phyloP scores from a whole-genome alignment of 1,284 basidiomycete genomes.

The Trichosporon inkin region DNA sequence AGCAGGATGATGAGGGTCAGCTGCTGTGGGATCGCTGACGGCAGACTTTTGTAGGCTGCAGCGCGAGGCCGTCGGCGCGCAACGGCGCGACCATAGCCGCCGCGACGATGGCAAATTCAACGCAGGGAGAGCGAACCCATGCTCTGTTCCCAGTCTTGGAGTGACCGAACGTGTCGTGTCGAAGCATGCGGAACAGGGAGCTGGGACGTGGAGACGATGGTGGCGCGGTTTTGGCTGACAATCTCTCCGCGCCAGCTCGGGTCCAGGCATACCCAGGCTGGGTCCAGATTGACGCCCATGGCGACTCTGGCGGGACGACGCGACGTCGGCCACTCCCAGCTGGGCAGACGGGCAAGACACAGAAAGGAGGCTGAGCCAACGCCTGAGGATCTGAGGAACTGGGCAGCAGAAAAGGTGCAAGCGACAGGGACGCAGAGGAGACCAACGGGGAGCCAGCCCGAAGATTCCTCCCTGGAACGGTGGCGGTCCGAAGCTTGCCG shows the following conservation, averaged over 20 bases:
- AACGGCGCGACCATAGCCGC: not conserved
- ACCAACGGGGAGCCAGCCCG: not conserved
- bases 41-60: constrained; percentile 2
- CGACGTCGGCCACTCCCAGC: not conserved
- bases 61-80: not conserved
- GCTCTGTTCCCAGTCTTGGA: not conserved
- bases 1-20: not conserved
- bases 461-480: not conserved
- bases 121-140: not conserved
- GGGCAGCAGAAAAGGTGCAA: not conserved
- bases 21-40: not conserved
- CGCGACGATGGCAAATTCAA: not conserved
- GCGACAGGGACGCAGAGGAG: not conserved
- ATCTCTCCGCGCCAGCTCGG: not conserved
- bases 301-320: not conserved
- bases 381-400: constrained; percentile 2
- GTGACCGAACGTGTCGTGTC: not conserved
- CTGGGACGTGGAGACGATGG: not conserved
- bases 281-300: not conserved
- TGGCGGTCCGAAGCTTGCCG: constrained; percentile 3
- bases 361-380: not conserved
- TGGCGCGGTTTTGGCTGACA: constrained; percentile 2
- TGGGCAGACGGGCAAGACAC: not conserved
- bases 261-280: constrained; percentile 3
- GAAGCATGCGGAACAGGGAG: constrained; percentile 3